These are phyloP conservation scores for Mucor velutinosus DNA, from an alignment of 371 early-diverging fungal genomes.

Conservation along the genomic window DNA sequence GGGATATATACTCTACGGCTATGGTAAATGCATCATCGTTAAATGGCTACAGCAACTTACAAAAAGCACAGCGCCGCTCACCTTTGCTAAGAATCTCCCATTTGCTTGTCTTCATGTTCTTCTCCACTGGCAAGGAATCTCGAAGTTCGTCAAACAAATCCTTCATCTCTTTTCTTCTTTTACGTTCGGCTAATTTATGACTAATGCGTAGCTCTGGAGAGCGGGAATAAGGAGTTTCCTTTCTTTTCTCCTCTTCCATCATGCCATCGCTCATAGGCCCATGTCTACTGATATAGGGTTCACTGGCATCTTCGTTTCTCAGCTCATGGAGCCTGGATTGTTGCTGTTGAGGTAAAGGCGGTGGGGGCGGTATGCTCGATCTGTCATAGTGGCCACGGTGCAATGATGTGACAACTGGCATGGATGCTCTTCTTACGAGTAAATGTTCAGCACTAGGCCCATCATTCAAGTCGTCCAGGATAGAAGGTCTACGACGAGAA, in stretches of 20 bases:
- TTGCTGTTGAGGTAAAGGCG: neutral
- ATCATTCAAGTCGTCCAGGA: slow-evolving; percentile 25
- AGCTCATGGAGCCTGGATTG: neutral
- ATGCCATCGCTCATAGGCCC: neutral
- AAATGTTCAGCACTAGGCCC: slow-evolving; percentile 15
- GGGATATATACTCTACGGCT: slow-evolving; percentile 58
- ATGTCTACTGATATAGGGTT: neutral
- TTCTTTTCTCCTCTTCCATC: slow-evolving; percentile 6
- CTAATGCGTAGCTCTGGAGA: slow-evolving; percentile 69
- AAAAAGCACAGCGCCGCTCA: slow-evolving; percentile 13
- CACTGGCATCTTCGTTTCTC: neutral
- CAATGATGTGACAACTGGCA: slow-evolving; percentile 45
- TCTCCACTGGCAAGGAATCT: slow-evolving; percentile 73
- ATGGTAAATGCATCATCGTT: neutral
- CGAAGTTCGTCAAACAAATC: slow-evolving; percentile 84
- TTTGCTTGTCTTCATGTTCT: slow-evolving; percentile 78
- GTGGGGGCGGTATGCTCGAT: neutral
- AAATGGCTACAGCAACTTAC: neutral
- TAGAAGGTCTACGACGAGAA: slow-evolving; percentile 36
- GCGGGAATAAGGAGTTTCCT: slow-evolving; percentile 69
- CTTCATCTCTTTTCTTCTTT: slow-evolving; percentile 86
- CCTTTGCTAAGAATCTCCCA: slow-evolving; percentile 88
- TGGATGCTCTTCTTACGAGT: slow-evolving; percentile 48
- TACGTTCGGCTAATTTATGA: slow-evolving; percentile 86
- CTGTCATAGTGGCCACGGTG: slow-evolving; percentile 2